Conservation (phyloP, 1,139 yeast species). For the Pichia sp. region DNA sequence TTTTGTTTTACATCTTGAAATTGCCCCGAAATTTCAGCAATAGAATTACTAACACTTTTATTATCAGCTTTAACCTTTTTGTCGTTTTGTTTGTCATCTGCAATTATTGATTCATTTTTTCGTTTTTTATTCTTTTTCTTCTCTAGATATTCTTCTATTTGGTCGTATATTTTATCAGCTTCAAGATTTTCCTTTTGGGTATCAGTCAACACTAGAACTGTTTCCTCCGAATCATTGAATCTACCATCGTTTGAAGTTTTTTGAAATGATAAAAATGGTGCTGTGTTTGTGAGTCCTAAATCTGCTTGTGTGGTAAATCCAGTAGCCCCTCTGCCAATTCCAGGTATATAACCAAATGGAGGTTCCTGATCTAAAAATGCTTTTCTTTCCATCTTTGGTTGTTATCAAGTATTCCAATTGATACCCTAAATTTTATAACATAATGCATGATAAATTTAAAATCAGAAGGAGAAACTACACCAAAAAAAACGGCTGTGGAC, state of each 20-base stretch:
- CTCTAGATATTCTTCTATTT: constrained; percentile 44
- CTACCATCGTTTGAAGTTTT: constrained; percentile 20
- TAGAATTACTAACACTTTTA: constrained; percentile 21
- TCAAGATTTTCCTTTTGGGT: constrained; percentile 57
- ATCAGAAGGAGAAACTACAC: neutral
- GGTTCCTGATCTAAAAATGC: constrained; percentile 81
- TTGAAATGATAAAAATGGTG: constrained; percentile 33
- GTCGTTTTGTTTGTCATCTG: neutral
- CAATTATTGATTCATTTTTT: neutral
- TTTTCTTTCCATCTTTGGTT: constrained; percentile 39
- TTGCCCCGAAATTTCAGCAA: constrained; percentile 33
- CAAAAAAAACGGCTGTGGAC: neutral
- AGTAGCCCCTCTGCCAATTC: constrained; percentile 91
- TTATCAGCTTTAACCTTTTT: constrained; percentile 1
- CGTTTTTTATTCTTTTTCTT: constrained; percentile 10
- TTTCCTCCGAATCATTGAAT: constrained; percentile 2
- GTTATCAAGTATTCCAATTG: neutral
- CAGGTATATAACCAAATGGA: constrained; percentile 88
- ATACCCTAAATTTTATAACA: neutral
- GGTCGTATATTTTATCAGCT: constrained; percentile 65
- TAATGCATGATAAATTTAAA: neutral
- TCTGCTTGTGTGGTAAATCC: constrained; percentile 87
- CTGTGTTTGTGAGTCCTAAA: constrained; percentile 44
- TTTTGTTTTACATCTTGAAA: constrained; percentile 59
- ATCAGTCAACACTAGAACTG: constrained; percentile 21